Evolutionary conservation across 75 land plant genomes (phyloP).

Genomic region (Adiantum capillusveneris): DNA sequence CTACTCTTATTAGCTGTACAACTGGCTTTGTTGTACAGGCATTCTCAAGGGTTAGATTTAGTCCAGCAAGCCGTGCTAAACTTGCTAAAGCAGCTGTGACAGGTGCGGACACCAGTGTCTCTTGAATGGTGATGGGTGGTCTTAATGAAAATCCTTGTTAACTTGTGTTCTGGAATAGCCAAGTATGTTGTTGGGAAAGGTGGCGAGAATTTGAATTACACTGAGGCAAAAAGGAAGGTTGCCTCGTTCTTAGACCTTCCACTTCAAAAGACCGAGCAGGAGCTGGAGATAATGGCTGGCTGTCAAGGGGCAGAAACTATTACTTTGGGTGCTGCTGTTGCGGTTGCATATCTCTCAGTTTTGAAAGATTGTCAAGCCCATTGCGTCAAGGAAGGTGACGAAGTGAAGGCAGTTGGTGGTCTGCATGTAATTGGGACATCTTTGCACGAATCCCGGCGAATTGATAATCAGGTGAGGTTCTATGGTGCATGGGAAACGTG

Average conservation of each 20-base stretch:
- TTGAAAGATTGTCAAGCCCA: conserved; percentile 77
- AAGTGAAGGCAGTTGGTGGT: conserved; percentile 88
- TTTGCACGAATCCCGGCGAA: conserved; percentile 94
- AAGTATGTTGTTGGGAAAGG: conserved; percentile 55
- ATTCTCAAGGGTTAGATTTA: conserved; percentile 22
- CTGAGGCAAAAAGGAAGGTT: conserved; percentile 56
- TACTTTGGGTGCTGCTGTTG: conserved; percentile 65
- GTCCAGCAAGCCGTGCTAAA: conserved; percentile 34
- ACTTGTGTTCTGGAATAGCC: conserved; percentile 26
- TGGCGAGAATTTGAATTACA: conserved; percentile 53
- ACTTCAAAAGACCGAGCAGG: conserved; percentile 31
- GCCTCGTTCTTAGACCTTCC: conserved; percentile 64
- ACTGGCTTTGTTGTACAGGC: conserved; percentile 11
- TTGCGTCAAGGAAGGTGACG: conserved; percentile 67
- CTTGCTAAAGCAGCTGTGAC: conserved; percentile 58
- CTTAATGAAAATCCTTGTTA: too few relatives aligned
- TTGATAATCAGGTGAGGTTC: conserved; percentile 78
- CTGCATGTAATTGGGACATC: conserved; percentile 99
- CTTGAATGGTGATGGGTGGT: too few relatives aligned
- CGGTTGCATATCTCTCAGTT: conserved; percentile 70
- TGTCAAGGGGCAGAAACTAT: conserved; percentile 40
- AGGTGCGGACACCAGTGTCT: conserved; percentile 36
- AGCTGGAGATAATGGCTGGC: conserved; percentile 35
- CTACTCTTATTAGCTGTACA: too few relatives aligned
- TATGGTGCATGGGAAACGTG: too few relatives aligned